Evolutionary conservation across 2,329 filamentous ascomycete genomes (phyloP).

Genomic region (Iodosphaeria phyllophila): DNA sequence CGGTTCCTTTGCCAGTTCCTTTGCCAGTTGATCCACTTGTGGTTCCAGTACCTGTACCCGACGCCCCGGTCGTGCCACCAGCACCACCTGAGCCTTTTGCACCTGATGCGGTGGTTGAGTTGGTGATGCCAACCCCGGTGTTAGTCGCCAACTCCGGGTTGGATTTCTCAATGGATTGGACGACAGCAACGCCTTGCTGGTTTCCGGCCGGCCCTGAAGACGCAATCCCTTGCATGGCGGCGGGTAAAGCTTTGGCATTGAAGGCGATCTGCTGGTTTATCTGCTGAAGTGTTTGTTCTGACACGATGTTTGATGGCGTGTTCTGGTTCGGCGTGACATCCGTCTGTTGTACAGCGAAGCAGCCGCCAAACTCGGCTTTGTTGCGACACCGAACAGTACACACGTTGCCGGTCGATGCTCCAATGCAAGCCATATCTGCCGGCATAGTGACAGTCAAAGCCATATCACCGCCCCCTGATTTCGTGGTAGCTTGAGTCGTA

Average conservation of each 20-base stretch:
- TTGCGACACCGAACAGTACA: conserved; percentile 22
- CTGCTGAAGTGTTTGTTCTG: conserved; percentile 17
- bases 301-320: conserved; percentile 14
- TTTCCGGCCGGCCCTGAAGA: conserved; percentile 18
- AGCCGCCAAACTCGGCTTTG: conserved; percentile 17
- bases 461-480: conserved; percentile 8
- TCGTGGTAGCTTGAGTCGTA: conserved; percentile 16
- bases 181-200: conserved; percentile 12
- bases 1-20: conserved; percentile 1
- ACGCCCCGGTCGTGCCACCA: not conserved
- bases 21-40: not conserved
- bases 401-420: conserved; percentile 22
- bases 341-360: conserved; percentile 22
- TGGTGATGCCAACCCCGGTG: conserved; percentile 2
- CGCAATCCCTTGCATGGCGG: too few relatives aligned
- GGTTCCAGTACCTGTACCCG: not conserved
- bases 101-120: conserved; percentile 4
- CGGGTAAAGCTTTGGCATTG: conserved; percentile 21
- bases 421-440: conserved; percentile 13
- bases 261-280: conserved; percentile 20
- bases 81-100: conserved; percentile 1
- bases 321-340: conserved; percentile 14
- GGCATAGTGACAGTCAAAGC: conserved; percentile 19
- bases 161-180: conserved; percentile 12
- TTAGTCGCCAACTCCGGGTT: conserved; percentile 11